Percentiles rank a stretch among this genome's conserved stretches.
Evolutionary conservation across 179 eudicot genomes (phyloP).

Genomic region (Nepenthes alata): DNA sequence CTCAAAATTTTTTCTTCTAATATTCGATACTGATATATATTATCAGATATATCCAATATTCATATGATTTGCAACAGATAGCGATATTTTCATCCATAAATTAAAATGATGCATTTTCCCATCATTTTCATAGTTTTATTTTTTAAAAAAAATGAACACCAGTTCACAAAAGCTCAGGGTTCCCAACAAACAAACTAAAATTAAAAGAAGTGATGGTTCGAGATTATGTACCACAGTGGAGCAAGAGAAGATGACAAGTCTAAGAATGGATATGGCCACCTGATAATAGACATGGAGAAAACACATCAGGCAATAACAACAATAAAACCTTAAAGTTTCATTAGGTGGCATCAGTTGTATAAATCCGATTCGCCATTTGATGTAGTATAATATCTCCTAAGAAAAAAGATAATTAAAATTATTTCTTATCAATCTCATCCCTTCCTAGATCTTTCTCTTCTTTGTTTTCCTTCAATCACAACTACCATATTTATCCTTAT

Average conservation of each 20-base stretch:
- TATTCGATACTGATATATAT: too few species aligned
- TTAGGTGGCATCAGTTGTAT: too few species aligned
- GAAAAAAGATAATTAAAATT: neutral
- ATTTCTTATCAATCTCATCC: neutral
- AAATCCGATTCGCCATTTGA: too few species aligned
- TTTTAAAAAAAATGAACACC: neutral
- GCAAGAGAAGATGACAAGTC: slow-evolving; percentile 65
- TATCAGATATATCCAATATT: too few species aligned
- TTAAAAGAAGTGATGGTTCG: neutral
- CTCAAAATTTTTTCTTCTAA: too few species aligned
- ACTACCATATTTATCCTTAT: neutral
- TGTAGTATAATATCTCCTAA: too few species aligned
- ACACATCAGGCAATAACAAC: slow-evolving; percentile 1
- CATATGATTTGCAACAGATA: too few species aligned
- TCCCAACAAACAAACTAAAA: neutral
- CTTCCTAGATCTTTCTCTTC: neutral
- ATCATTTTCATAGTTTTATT: too few species aligned
- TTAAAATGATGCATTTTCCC: too few species aligned
- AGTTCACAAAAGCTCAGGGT: neutral
- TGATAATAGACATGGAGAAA: slow-evolving; percentile 15
- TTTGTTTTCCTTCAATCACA: neutral
- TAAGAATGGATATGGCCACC: slow-evolving; percentile 99
- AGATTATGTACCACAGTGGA: slow-evolving; percentile 61
- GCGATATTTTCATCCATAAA: too few species aligned
- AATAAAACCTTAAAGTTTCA: neutral